phyloP scores from a whole-genome alignment of 768 basidiomycete genomes.

The Asterophora lycoperdoides region DNA sequence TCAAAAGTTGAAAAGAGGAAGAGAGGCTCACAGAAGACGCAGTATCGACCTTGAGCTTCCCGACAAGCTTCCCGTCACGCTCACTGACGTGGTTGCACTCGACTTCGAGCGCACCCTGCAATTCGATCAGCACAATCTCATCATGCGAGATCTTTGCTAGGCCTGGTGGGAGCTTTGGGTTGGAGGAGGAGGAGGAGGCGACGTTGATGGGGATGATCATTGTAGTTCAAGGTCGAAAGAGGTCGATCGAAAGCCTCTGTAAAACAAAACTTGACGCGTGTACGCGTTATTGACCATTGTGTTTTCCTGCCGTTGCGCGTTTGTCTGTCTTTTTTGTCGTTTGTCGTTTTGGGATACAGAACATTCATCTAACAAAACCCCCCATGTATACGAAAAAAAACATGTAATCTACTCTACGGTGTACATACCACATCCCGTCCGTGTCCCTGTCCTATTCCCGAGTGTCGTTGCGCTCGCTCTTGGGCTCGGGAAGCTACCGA shows the following conservation, averaged over 20 bases:
- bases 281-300: conserved; percentile 10
- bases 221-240: background rate
- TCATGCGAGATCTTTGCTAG: conserved; percentile 73
- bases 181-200: conserved; percentile 26
- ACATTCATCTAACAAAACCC: too few species aligned
- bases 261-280: too few species aligned
- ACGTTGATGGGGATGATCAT: conserved; percentile 71
- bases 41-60: conserved; percentile 60
- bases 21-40: conserved; percentile 43
- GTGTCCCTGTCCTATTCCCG: background rate
- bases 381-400: background rate
- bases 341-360: too few species aligned
- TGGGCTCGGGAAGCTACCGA: conserved; percentile 37
- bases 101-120: conserved; percentile 80
- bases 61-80: conserved; percentile 69
- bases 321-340: too few species aligned
- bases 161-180: conserved; percentile 53
- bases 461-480: background rate
- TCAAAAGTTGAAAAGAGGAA: background rate
- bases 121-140: conserved; percentile 79
- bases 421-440: conserved; percentile 1
- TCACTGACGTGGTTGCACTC: conserved; percentile 48
- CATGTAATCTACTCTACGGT: background rate
- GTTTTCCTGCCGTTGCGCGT: background rate
- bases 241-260: too few species aligned